These are phyloP conservation scores for Mollisia scopiformis DNA, from an alignment of 2,329 filamentous ascomycete species.

Conservation along the genomic window DNA sequence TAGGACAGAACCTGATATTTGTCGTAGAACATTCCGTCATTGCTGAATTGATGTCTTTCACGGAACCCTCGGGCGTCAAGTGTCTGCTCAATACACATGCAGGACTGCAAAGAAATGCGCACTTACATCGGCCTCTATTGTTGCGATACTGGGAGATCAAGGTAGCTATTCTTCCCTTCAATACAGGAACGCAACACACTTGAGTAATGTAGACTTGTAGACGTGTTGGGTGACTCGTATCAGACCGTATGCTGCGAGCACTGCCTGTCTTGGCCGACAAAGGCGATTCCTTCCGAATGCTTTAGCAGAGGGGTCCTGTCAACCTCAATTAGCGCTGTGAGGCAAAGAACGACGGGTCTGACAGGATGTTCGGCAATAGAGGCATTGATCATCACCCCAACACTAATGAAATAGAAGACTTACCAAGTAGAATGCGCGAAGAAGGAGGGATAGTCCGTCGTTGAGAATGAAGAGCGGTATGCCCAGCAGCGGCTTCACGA, in stretches of 20 bases:
- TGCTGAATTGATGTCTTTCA: slow-evolving; percentile 5
- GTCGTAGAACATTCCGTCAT: neutral
- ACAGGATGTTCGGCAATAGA: slow-evolving; percentile 15
- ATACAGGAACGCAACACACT: slow-evolving; percentile 5
- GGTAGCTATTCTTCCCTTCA: slow-evolving; percentile 3
- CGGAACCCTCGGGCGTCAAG: slow-evolving; percentile 4
- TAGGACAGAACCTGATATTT: neutral
- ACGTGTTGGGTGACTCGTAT: slow-evolving; percentile 2
- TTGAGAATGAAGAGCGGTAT: slow-evolving; percentile 4
- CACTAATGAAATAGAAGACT: slow-evolving; percentile 14
- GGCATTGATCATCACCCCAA: slow-evolving; percentile 14
- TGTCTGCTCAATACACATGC: slow-evolving; percentile 16
- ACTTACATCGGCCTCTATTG: slow-evolving; percentile 26
- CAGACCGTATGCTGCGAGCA: slow-evolving; percentile 21
- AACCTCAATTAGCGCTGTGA: slow-evolving; percentile 21
- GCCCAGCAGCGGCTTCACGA: slow-evolving; percentile 25
- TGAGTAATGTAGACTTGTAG: slow-evolving; percentile 1
- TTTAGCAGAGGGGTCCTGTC: slow-evolving; percentile 20
- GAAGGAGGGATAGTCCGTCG: slow-evolving; percentile 8
- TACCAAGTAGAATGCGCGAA: slow-evolving; percentile 22
- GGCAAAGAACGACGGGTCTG: slow-evolving; percentile 13
- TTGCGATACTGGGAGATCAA: slow-evolving; percentile 14
- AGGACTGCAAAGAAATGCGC: slow-evolving; percentile 15
- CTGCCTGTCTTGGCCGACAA: slow-evolving; percentile 17
- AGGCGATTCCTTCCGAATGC: slow-evolving; percentile 17